Evolutionary conservation across 345 rosid species (phyloP), one percentile per base, ranked within the genome.

Genomic region (Lenwebbia sp.): DNA sequence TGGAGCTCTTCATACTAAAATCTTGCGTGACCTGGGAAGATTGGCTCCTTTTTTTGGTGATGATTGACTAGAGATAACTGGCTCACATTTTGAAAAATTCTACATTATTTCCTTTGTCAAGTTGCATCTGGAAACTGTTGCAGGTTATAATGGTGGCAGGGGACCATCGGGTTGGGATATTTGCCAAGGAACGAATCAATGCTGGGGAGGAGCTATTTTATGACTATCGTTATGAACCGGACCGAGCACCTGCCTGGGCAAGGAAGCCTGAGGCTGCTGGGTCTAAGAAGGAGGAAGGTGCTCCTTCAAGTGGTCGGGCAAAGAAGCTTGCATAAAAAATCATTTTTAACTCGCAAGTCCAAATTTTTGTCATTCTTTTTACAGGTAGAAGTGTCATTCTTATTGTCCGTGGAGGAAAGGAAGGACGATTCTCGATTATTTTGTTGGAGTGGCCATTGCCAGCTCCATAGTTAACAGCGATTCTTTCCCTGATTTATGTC

Each of bases 231-330:
- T 97, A 97, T 85, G 99, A 97, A 88, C 97, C 99, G 14, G 99
- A 97, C 75, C 91, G 98, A 85, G 99, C 99, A 74, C 98, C 99
- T n/a, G 96, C 98, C 82, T 97, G 99, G 99, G 99, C 99, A 4
- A 92, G 94, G 90, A 97, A 96, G 91, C 99, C 98, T 1, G 99
- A 96, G 90, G 93, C 94, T 84, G 89, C 97, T 3, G 99, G 98
- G 83, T 93, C 97, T 4, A 96, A 94, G 78, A 96, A 93, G 88
- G 99, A 97, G 74, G 99, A 96, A 4, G 94, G 92, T 26, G 90
- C 92, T 87, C 96, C 97, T 86, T 90, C 96, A 51, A 92, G 89
- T 84, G 98, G 99, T 81, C 96, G 99, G 51, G 97, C 99, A 6
- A 97, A 95, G 95, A 97, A 97, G 90, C 95, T 97, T 87, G 99